These are phyloP conservation scores for Helicostylum pulchrum DNA, from an alignment of 192 early-diverging fungal genomes.

Conservation along the genomic window DNA sequence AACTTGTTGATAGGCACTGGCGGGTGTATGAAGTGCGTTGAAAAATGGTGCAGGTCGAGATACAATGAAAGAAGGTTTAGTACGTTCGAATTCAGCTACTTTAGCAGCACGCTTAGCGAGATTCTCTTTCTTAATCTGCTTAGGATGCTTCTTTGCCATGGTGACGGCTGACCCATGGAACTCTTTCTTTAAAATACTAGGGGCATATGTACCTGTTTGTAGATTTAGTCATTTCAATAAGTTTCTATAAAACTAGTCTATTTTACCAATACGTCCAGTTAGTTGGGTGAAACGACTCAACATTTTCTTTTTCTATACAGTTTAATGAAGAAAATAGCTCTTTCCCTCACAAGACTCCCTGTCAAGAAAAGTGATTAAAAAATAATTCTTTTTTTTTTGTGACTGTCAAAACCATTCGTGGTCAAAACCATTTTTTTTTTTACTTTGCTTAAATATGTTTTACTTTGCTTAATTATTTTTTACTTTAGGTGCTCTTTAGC, in stretches of 20 bases:
- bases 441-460: too few relatives aligned
- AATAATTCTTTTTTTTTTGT: slow-evolving; percentile 4
- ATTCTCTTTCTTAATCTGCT: slow-evolving; percentile 43
- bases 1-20: slow-evolving; percentile 24
- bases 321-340: background rate
- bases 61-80: slow-evolving; percentile 36
- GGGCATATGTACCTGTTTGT: background rate
- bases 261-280: slow-evolving; percentile 7
- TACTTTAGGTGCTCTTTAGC: too few relatives aligned
- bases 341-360: background rate
- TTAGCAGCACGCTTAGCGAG: slow-evolving; percentile 32
- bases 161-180: slow-evolving; percentile 32
- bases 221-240: background rate
- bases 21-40: slow-evolving; percentile 31
- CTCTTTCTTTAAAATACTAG: slow-evolving; percentile 8
- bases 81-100: slow-evolving; percentile 28
- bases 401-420: too few relatives aligned
- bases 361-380: slow-evolving; percentile 3
- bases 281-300: slow-evolving; percentile 6
- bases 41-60: slow-evolving; percentile 32
- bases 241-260: background rate
- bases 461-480: too few relatives aligned
- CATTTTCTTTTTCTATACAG: background rate
- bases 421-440: too few relatives aligned
- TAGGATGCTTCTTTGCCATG: slow-evolving; percentile 37